Conservation (phyloP, 306 rosid species). For the Adenanthera pavonina region DNA sequence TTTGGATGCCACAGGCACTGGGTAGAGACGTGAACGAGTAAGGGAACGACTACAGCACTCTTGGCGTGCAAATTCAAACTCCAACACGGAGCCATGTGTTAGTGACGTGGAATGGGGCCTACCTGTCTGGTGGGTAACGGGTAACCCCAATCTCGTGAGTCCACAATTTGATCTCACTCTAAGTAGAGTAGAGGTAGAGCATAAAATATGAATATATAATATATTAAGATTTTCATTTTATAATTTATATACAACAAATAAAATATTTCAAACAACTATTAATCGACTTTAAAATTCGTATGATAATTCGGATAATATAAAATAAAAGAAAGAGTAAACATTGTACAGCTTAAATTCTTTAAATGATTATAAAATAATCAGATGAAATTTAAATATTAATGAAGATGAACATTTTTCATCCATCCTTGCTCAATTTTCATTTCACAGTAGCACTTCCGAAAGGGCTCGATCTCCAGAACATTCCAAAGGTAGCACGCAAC, state of each 20-base stretch:
- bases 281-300: neutral
- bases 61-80: constrained; percentile 53
- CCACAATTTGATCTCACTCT: neutral
- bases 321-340: neutral
- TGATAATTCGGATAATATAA: neutral
- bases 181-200: no score
- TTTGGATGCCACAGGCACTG: neutral
- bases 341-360: neutral
- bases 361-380: neutral
- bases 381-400: neutral
- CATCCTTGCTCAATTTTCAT: neutral
- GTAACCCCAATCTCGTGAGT: constrained; percentile 31
- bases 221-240: neutral
- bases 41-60: neutral
- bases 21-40: constrained; percentile 51
- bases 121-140: constrained; percentile 44
- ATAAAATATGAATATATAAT: neutral
- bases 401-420: neutral
- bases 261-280: no score
- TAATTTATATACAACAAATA: neutral
- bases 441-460: neutral
- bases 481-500: neutral
- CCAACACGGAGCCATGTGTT: constrained; percentile 52
- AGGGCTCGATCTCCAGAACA: neutral
- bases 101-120: constrained; percentile 74